phyloP scores from a whole-genome alignment of 345 rosid species.

The Heritiera fomes region DNA sequence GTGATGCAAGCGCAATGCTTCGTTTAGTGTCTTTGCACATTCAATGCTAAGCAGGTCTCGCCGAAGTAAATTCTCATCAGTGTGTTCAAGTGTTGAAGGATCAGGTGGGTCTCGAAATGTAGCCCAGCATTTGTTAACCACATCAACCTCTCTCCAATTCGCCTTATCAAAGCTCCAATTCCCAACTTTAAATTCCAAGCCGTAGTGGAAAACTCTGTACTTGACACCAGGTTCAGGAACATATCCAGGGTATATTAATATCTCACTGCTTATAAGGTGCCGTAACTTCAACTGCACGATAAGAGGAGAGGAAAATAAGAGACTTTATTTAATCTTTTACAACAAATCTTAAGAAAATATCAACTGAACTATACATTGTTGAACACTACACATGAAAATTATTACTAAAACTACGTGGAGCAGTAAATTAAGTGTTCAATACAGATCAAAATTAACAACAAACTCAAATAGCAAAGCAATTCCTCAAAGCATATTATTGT shows the following conservation, averaged over 20 bases:
- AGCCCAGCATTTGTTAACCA: conserved; percentile 84
- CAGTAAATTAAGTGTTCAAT: background rate
- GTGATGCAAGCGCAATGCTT: conserved; percentile 83
- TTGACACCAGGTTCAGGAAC: conserved; percentile 74
- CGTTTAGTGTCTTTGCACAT: conserved; percentile 77
- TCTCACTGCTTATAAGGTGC: conserved; percentile 68
- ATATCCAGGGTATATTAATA: conserved; percentile 88
- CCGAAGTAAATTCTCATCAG: conserved; percentile 47
- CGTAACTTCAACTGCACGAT: conserved; percentile 73
- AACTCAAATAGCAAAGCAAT: background rate
- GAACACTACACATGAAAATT: background rate
- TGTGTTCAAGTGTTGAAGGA: conserved; percentile 52
- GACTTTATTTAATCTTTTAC: background rate
- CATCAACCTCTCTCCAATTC: conserved; percentile 74
- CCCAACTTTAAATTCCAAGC: conserved; percentile 83
- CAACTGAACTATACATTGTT: background rate
- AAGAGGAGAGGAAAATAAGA: conserved; percentile 18
- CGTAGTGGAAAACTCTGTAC: conserved; percentile 93
- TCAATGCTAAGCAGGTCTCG: conserved; percentile 91
- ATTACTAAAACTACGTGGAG: background rate
- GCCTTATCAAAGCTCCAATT: conserved; percentile 99
- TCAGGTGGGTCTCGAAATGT: conserved; percentile 89
- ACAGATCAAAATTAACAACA: background rate
- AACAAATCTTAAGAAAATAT: background rate
- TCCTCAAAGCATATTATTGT: background rate